Evolutionary conservation across 345 rosid species (phyloP).

Genomic region (Cochlearia excelsa): DNA sequence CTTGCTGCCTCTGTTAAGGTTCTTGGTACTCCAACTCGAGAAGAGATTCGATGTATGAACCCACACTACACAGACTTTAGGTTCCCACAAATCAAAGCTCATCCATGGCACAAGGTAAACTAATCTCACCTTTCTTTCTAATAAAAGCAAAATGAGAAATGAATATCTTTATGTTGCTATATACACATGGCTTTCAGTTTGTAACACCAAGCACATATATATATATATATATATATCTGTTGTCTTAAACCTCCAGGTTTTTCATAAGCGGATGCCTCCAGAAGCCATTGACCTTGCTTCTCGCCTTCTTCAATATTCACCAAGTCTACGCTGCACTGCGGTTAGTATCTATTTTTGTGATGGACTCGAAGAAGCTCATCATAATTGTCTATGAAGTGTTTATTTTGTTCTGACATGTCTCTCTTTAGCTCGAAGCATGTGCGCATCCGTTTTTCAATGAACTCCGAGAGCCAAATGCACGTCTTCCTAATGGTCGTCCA

Average conservation of each 20-base stretch:
- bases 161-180: background rate
- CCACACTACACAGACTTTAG: constrained; percentile 76
- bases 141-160: constrained; percentile 3
- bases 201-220: constrained; percentile 12
- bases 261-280: constrained; percentile 80
- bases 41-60: constrained; percentile 86
- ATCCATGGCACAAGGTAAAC: constrained; percentile 81
- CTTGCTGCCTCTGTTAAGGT: constrained; percentile 44
- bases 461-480: constrained; percentile 70
- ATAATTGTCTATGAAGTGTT: background rate
- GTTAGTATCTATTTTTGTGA: constrained; percentile 30
- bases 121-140: background rate
- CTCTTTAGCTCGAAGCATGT: constrained; percentile 66
- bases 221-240: background rate
- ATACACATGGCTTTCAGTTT: background rate
- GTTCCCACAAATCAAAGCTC: constrained; percentile 78
- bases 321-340: constrained; percentile 73
- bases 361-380: background rate
- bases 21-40: constrained; percentile 86
- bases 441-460: constrained; percentile 81
- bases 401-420: background rate
- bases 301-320: constrained; percentile 77
- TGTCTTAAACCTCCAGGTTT: constrained; percentile 44
- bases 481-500: constrained; percentile 64
- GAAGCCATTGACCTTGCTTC: constrained; percentile 86